Conservation (phyloP, 2,329 filamentous ascomycete species). For the Golovinomyces cichoracearum region DNA sequence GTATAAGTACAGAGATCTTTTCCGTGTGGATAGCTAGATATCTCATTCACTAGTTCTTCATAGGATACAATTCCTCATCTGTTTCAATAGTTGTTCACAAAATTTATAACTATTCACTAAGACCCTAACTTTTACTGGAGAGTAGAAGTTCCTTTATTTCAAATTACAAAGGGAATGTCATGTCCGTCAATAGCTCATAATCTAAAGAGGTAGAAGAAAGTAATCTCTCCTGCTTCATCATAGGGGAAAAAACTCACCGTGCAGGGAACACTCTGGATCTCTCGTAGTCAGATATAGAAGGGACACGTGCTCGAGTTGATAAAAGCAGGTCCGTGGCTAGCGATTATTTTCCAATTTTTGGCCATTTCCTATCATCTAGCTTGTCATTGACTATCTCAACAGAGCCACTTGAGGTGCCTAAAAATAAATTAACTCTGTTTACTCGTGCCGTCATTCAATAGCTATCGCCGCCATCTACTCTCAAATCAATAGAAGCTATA, state of each 20-base stretch:
- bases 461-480: background rate
- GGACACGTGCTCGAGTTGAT: background rate
- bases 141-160: too few species aligned
- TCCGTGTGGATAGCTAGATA: too few species aligned
- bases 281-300: background rate
- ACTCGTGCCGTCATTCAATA: background rate
- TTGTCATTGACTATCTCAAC: background rate
- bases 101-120: too few species aligned
- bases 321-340: background rate
- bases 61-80: too few species aligned
- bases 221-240: background rate
- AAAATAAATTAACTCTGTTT: background rate
- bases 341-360: background rate
- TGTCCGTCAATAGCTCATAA: too few species aligned
- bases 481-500: background rate
- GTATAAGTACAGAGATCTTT: too few species aligned
- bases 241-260: background rate
- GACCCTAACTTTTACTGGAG: too few species aligned
- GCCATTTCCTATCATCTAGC: background rate
- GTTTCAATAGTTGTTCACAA: too few species aligned
- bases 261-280: background rate
- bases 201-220: background rate
- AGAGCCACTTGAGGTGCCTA: background rate
- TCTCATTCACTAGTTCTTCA: too few species aligned
- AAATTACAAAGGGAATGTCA: too few species aligned